Evolutionary conservation across 1,284 basidiomycete species (phyloP).

Genomic region (Mycosarcoma mackinlayi): DNA sequence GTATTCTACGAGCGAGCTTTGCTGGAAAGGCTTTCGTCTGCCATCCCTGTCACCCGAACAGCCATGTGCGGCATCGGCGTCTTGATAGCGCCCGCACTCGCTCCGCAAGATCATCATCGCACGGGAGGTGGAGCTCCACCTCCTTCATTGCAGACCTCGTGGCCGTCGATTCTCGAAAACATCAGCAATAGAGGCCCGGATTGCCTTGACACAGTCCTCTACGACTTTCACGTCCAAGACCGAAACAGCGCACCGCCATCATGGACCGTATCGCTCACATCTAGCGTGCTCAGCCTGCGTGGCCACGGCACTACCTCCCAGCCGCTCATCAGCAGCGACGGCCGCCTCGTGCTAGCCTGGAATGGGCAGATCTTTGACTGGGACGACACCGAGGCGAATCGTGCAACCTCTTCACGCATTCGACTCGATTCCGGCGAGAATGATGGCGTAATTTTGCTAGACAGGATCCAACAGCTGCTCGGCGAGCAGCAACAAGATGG

Average conservation of each 20-base stretch:
- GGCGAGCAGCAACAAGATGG: not conserved
- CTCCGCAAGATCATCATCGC: not conserved
- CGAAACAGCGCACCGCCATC: not conserved
- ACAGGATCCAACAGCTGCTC: conserved; percentile 24
- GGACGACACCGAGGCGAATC: conserved; percentile 5
- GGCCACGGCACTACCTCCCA: conserved; percentile 50
- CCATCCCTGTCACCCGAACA: not conserved
- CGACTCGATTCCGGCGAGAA: conserved; percentile 40
- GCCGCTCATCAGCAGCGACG: conserved; percentile 35
- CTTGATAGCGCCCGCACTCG: conserved; percentile 11
- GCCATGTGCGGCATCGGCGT: conserved; percentile 43
- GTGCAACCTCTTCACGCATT: conserved; percentile 7
- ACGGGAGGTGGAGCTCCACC: not conserved
- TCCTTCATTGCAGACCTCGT: not conserved
- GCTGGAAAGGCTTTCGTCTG: not conserved
- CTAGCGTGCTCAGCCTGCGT: conserved; percentile 60
- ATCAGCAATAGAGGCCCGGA: conserved; percentile 27
- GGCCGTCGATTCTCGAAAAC: conserved; percentile 32
- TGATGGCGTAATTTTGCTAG: conserved; percentile 49
- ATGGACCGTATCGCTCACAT: conserved; percentile 26
- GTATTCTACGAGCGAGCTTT: too few relatives aligned
- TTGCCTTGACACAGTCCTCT: conserved; percentile 4
- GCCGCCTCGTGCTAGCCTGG: conserved; percentile 51
- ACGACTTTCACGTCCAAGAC: conserved; percentile 20
- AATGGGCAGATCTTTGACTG: conserved; percentile 64